A percentile compares a stretch with the other conserved stretches of the same genome.
Conservation (phyloP, 2,329 filamentous ascomycete genomes). For the Lojkania enalia region DNA sequence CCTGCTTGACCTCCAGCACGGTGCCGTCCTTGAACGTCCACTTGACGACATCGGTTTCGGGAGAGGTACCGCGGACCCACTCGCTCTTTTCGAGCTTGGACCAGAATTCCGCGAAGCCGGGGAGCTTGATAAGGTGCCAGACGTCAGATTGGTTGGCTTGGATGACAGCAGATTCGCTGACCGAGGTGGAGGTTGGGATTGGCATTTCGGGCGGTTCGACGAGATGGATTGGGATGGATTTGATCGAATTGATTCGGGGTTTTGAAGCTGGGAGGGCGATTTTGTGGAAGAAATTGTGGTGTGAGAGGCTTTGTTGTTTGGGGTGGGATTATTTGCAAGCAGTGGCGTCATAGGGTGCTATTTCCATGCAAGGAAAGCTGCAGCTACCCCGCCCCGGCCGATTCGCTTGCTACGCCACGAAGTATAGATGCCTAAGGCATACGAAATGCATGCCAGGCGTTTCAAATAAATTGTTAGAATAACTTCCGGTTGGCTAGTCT, state of each 20-base stretch:
- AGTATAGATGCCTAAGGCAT: too few relatives aligned
- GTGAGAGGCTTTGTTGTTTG: background rate
- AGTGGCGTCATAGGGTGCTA: background rate
- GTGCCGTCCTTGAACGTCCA: constrained; percentile 74
- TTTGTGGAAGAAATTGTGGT: background rate
- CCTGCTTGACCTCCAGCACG: constrained; percentile 72
- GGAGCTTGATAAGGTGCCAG: constrained; percentile 76
- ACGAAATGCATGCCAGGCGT: too few relatives aligned
- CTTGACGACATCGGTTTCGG: constrained; percentile 69
- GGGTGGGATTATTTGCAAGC: background rate
- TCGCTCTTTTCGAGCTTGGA: constrained; percentile 63
- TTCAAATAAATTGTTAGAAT: too few relatives aligned
- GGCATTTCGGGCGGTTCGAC: constrained; percentile 26
- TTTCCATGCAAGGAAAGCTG: background rate
- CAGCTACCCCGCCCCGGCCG: background rate
- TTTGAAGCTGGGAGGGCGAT: background rate
- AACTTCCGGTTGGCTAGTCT: too few relatives aligned
- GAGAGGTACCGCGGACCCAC: constrained; percentile 63
- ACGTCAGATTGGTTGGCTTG: constrained; percentile 66
- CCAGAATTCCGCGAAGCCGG: constrained; percentile 71
- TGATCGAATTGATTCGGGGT: background rate
- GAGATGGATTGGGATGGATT: background rate
- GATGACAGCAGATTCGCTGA: constrained; percentile 70
- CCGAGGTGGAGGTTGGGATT: constrained; percentile 69
- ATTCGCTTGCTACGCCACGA: constrained; percentile 9